These are phyloP conservation scores for Alisma plantagoaquatica DNA, from an alignment of 106 monocot species.

Conservation along the genomic window DNA sequence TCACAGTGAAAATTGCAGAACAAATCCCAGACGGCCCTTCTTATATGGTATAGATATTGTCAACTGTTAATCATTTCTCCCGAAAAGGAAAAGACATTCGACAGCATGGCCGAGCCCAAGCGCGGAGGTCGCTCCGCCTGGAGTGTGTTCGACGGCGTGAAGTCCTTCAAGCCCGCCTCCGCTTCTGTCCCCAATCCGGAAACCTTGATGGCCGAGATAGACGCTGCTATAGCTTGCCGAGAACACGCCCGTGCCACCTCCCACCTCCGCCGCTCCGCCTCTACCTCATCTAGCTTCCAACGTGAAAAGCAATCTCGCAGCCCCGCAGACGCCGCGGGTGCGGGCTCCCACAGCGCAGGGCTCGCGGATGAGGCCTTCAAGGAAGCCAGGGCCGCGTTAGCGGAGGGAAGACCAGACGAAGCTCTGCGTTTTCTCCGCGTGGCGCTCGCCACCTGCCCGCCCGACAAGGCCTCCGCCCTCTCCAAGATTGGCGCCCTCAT, in stretches of 20 bases:
- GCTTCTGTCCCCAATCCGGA: constrained; percentile 18
- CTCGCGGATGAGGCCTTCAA: constrained; percentile 51
- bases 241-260: constrained; percentile 30
- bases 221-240: constrained; percentile 38
- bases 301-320: too few relatives aligned
- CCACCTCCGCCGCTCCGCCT: constrained; percentile 8
- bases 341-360: constrained; percentile 14
- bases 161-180: constrained; percentile 17
- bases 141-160: constrained; percentile 50
- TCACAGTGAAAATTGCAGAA: too few relatives aligned
- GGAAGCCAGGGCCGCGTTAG: constrained; percentile 40
- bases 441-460: constrained; percentile 44
- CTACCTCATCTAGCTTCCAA: background rate
- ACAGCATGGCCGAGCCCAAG: too few relatives aligned
- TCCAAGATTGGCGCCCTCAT: constrained; percentile 33
- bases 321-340: background rate
- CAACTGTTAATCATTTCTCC: too few relatives aligned
- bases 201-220: constrained; percentile 38
- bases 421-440: constrained; percentile 39
- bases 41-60: too few relatives aligned
- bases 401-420: constrained; percentile 32
- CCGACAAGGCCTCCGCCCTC: constrained; percentile 34
- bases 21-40: too few relatives aligned
- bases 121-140: too few relatives aligned
- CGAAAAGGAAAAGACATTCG: too few relatives aligned